These are phyloP conservation scores for Purpureocillium takamizusanense DNA, from an alignment of 2,329 filamentous ascomycete genomes.

Conservation along the genomic window DNA sequence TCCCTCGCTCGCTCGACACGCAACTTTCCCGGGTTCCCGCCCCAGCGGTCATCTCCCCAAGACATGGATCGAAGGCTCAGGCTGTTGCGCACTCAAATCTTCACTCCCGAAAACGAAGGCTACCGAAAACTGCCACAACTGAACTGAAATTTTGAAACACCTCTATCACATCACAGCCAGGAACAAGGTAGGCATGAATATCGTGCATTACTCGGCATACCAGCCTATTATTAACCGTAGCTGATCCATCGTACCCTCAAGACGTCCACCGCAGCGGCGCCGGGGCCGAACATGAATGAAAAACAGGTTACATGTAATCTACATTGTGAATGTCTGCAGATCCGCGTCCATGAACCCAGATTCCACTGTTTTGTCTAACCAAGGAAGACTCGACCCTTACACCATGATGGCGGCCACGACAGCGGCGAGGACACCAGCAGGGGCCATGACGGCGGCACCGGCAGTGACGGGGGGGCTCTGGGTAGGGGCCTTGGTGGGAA, in stretches of 20 bases:
- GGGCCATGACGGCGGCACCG: slow-evolving; percentile 8
- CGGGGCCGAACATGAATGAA: not conserved
- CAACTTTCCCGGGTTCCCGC: too few relatives aligned
- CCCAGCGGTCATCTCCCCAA: too few relatives aligned
- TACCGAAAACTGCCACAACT: too few relatives aligned
- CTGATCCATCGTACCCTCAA: not conserved
- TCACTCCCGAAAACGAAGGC: too few relatives aligned
- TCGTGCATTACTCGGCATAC: not conserved
- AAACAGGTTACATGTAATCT: slow-evolving; percentile 2
- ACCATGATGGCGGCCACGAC: slow-evolving; percentile 5
- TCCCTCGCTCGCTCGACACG: too few relatives aligned
- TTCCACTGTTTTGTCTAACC: not conserved
- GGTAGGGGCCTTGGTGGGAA: not conserved
- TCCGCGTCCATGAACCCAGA: not conserved
- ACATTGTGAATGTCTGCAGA: not conserved
- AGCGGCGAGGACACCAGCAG: too few relatives aligned
- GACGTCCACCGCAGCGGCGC: not conserved
- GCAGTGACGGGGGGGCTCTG: slow-evolving; percentile 5
- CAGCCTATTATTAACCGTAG: slow-evolving; percentile 1
- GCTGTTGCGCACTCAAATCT: too few relatives aligned
- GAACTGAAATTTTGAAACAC: too few relatives aligned
- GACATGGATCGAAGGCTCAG: too few relatives aligned
- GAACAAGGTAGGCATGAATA: not conserved
- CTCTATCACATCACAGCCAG: not conserved
- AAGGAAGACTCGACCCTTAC: not conserved